These are phyloP conservation scores for Fusarium sp. DNA, from an alignment of 2,329 filamentous ascomycete species.

Conservation along the genomic window DNA sequence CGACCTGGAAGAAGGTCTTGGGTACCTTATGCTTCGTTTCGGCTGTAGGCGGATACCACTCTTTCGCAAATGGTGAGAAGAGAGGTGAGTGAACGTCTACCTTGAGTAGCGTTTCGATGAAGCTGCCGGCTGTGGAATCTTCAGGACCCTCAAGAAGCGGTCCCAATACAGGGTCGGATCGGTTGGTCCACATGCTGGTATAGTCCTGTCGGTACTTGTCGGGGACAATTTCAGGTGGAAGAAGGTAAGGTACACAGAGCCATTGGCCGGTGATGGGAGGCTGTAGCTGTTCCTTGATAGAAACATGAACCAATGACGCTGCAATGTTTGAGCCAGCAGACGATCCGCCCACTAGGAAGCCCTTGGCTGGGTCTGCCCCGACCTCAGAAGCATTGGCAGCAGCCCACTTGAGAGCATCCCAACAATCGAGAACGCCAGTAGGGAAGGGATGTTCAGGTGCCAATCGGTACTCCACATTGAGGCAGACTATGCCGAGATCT, in stretches of 20 bases:
- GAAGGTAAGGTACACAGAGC: not conserved
- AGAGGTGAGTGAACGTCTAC: not conserved
- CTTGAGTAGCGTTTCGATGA: not conserved
- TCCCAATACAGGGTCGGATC: not conserved
- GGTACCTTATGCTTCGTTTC: not conserved
- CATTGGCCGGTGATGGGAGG: not conserved
- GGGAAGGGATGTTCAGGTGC: conserved; percentile 6
- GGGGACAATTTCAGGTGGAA: not conserved
- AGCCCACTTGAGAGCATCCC: conserved; percentile 8
- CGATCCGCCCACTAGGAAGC: not conserved
- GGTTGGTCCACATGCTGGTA: not conserved
- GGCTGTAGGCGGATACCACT: not conserved
- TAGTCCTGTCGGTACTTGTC: not conserved
- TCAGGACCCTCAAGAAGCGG: not conserved
- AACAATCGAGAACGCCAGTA: not conserved
- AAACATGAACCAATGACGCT: not conserved
- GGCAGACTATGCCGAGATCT: not conserved
- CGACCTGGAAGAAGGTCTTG: not conserved
- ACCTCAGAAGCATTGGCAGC: not conserved
- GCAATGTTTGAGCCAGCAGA: not conserved
- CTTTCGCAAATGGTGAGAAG: not conserved
- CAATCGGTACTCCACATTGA: conserved; percentile 1
- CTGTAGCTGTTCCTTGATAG: not conserved
- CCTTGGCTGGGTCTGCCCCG: not conserved
- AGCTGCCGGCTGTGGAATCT: not conserved